Conservation (phyloP, 192 early-diverging fungal species). For the Entrophospora sp. region DNA sequence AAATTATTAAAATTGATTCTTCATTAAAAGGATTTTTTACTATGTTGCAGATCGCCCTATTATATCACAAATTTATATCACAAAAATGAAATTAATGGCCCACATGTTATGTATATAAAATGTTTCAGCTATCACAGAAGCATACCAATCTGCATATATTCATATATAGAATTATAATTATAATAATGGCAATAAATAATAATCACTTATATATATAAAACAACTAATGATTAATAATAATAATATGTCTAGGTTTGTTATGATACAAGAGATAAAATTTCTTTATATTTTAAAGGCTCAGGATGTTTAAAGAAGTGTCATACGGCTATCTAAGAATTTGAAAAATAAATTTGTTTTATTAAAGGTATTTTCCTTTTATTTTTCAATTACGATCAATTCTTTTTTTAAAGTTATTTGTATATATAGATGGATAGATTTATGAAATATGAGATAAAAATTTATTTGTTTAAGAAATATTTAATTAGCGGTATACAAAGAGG, state of each 20-base stretch:
- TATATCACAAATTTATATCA: too few relatives aligned
- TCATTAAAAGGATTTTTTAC: too few relatives aligned
- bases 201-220: background rate
- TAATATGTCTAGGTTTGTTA: slow-evolving; percentile 59
- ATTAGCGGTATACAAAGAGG: slow-evolving; percentile 13
- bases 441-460: too few relatives aligned
- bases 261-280: slow-evolving; percentile 55
- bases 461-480: background rate
- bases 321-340: slow-evolving; percentile 50
- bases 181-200: background rate
- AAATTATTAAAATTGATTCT: too few relatives aligned
- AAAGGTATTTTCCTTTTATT: slow-evolving; percentile 48
- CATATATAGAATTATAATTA: background rate
- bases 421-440: background rate
- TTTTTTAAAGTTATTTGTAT: background rate
- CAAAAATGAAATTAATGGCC: too few relatives aligned
- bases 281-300: slow-evolving; percentile 46
- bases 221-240: background rate
- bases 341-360: slow-evolving; percentile 48
- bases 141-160: slow-evolving; percentile 34
- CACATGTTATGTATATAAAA: slow-evolving; percentile 59
- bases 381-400: background rate
- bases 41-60: too few relatives aligned
- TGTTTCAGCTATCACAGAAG: slow-evolving; percentile 45
- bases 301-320: slow-evolving; percentile 49